Evolutionary conservation across 176 grass and related monocot genomes (phyloP).

Genomic region (Otatea glauca): DNA sequence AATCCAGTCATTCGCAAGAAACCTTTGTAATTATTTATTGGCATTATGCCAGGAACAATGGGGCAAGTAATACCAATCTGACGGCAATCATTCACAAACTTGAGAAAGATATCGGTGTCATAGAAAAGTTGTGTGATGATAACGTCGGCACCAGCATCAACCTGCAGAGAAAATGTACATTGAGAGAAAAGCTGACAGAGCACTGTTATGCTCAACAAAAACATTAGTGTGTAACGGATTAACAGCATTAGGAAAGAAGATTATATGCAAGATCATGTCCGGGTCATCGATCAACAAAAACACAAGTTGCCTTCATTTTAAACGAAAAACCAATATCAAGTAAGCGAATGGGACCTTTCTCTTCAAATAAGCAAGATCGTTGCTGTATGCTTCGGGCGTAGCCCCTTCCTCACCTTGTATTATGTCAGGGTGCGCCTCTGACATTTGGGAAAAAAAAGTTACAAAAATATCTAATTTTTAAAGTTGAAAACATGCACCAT

Average conservation of each 20-base stretch:
- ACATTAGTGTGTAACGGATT: not conserved
- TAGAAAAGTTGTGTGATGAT: constrained; percentile 90
- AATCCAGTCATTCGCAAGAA: constrained; percentile 83
- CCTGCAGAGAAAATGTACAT: constrained; percentile 48
- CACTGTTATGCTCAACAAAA: not conserved
- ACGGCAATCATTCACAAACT: constrained; percentile 87
- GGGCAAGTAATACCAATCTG: constrained; percentile 91
- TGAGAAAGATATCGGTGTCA: constrained; percentile 85
- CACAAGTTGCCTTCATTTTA: constrained; percentile 9
- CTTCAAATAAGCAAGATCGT: constrained; percentile 87
- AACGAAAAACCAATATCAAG: constrained; percentile 39
- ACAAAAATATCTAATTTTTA: constrained; percentile 16
- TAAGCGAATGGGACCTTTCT: constrained; percentile 58
- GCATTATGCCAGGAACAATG: constrained; percentile 96
- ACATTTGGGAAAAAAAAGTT: constrained; percentile 28
- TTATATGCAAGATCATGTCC: constrained; percentile 1
- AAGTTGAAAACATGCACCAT: constrained; percentile 11
- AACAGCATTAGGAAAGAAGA: constrained; percentile 17
- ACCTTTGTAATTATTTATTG: constrained; percentile 90
- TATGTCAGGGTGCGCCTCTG: constrained; percentile 89
- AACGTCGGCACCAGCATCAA: constrained; percentile 84
- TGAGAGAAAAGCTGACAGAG: constrained; percentile 23
- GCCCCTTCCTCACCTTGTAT: constrained; percentile 72
- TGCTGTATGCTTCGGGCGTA: constrained; percentile 74
- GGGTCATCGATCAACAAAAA: constrained; percentile 31